Base-by-base conservation (phyloP, 441 rosid species). In the Adansonia rubrostipa region DNA sequence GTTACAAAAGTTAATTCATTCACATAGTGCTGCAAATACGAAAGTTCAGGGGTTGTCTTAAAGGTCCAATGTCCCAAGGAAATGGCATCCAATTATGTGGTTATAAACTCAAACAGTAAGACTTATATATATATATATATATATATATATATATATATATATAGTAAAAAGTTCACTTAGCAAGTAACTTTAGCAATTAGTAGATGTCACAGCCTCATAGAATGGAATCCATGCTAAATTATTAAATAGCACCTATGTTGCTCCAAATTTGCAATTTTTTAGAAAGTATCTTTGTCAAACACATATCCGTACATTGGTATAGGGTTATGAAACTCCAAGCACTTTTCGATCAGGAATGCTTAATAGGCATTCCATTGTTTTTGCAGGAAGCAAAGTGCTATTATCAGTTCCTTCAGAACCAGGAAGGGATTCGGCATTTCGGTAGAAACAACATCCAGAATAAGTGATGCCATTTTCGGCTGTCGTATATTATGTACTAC, bases 1-100 rank as follows among this genome's bases (percentile, higher is more conserved):
- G 74, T 62, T 63, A 47, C 2, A 78, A 60, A 17, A 71, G 15
- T 17, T 57, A 61, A 61, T 22, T 51, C 14, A 61, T 63, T 63
- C 68, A 63, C 19, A 13, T 9, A 63, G 11, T 19, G 56, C 45
- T 47, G 70, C 54, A 73, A 42, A 45, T 54, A 65, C 65, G 17
- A 20, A 33, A 71, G 11, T 11, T 10, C 15, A 14, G 3, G 3
- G 67, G 17, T 28, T 62, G 6, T 62, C 17, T 62, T 28, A 28
- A 24, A 13, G 17, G 67, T 28, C 9, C 17, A 62, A 28, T 44
- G 33, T 62, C 19, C 7, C 17, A 22, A 62, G 44, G 9, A 28
- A n/a, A 28, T 28, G 9, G 33, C 13, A 62, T 22, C 6, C 5
- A 11, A 36, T 61, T 10, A 61, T 22, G 4, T 61, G 65, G 40